phyloP scores from a whole-genome alignment of 257 asterid species.

The Oldenlandia corymbosa region DNA sequence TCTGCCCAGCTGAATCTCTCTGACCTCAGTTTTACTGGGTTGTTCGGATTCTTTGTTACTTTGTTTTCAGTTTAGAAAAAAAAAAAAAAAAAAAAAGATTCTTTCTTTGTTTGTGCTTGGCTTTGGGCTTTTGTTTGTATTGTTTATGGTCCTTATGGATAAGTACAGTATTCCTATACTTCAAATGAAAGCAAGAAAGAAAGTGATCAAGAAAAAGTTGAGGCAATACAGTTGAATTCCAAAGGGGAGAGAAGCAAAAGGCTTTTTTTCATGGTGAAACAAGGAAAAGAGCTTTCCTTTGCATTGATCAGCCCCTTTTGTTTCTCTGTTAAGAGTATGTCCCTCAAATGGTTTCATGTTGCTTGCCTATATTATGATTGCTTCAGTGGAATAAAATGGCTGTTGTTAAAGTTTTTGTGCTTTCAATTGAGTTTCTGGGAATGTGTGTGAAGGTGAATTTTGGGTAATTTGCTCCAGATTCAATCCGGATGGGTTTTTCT shows the following conservation, averaged over 20 bases:
- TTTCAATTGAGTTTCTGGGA: background rate
- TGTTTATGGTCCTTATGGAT: background rate
- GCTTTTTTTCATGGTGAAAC: background rate
- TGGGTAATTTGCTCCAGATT: background rate
- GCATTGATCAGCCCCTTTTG: slow-evolving; percentile 11
- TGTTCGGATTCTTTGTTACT: background rate
- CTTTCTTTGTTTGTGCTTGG: too few species aligned
- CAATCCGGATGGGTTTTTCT: background rate
- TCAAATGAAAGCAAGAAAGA: background rate
- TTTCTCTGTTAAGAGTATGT: background rate
- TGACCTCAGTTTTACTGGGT: background rate
- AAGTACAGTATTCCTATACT: background rate
- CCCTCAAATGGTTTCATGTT: slow-evolving; percentile 5
- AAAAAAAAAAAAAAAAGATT: too few species aligned
- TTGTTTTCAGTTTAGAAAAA: too few species aligned
- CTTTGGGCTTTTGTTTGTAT: background rate
- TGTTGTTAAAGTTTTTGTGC: too few species aligned
- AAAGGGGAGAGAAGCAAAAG: background rate
- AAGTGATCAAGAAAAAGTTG: background rate
- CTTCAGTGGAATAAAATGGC: background rate
- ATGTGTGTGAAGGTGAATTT: background rate
- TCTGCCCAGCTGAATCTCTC: background rate
- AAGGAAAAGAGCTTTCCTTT: slow-evolving; percentile 10
- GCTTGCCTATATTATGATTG: slow-evolving; percentile 6
- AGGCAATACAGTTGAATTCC: background rate